phyloP scores from a whole-genome alignment of 2,329 filamentous ascomycete species.

The Zalaria sp. region DNA sequence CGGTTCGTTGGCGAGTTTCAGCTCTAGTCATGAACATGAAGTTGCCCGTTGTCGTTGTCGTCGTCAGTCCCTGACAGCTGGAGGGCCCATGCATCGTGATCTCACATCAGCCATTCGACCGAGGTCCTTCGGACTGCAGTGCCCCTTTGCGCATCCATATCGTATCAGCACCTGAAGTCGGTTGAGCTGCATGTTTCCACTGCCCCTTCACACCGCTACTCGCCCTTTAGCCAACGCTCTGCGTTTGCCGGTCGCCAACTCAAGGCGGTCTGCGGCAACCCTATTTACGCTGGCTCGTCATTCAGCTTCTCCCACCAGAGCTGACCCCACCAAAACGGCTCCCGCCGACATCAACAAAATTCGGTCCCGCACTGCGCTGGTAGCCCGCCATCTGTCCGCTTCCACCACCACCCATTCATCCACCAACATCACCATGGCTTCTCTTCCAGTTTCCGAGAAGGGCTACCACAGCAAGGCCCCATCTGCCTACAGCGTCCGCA shows the following conservation, averaged over 20 bases:
- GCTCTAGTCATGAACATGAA: too few relatives aligned
- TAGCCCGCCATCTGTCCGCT: conserved; percentile 23
- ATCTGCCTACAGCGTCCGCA: conserved; percentile 62
- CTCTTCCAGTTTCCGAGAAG: conserved; percentile 7
- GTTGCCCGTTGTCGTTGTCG: too few relatives aligned
- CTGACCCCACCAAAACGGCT: conserved; percentile 12
- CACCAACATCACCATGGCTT: conserved; percentile 10
- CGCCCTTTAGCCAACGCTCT: not conserved
- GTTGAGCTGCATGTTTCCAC: not conserved
- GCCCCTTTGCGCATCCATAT: too few relatives aligned
- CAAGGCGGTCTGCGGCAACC: not conserved
- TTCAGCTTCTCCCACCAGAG: conserved; percentile 19
- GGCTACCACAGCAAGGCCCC: conserved; percentile 37
- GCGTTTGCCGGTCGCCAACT: not conserved
- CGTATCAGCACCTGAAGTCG: too few relatives aligned
- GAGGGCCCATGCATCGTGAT: too few relatives aligned
- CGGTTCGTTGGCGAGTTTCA: too few relatives aligned
- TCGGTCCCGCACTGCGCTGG: conserved; percentile 22
- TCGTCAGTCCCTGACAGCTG: too few relatives aligned
- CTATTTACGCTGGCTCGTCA: conserved; percentile 9
- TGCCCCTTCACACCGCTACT: not conserved
- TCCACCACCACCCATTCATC: conserved; percentile 9
- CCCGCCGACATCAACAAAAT: conserved; percentile 21
- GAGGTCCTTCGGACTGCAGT: too few relatives aligned
- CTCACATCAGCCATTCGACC: too few relatives aligned